Evolutionary conservation across 441 rosid genomes (phyloP).

Genomic region (Populus hybrid): DNA sequence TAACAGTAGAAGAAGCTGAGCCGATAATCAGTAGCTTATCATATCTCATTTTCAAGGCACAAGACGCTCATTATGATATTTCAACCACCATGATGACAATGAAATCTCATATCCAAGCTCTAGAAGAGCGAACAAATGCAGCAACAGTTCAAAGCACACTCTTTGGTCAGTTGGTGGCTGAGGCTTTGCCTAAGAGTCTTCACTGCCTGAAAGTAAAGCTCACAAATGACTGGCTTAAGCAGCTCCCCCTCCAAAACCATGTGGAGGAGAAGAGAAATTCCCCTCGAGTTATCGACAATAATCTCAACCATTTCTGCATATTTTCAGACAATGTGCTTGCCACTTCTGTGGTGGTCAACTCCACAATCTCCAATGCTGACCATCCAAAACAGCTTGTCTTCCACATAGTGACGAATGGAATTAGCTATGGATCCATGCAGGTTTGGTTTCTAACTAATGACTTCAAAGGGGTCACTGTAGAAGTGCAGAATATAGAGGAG

Average conservation of each 20-base stretch:
- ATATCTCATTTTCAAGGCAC: conserved; percentile 73
- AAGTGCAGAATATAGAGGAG: conserved; percentile 69
- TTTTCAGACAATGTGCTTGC: conserved; percentile 86
- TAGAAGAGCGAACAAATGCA: conserved; percentile 92
- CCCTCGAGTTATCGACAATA: conserved; percentile 79
- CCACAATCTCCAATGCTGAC: conserved; percentile 77
- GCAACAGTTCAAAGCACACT: conserved; percentile 73
- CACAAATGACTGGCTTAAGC: conserved; percentile 62
- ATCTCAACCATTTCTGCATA: conserved; percentile 90
- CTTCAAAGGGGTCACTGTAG: conserved; percentile 75
- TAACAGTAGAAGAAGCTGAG: conserved; percentile 66
- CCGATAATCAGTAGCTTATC: conserved; percentile 70
- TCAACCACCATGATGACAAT: conserved; percentile 84
- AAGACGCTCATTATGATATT: conserved; percentile 80
- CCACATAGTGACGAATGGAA: conserved; percentile 72
- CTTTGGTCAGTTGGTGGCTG: conserved; percentile 77
- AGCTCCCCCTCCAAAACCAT: conserved; percentile 46
- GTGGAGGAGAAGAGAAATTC: conserved; percentile 68
- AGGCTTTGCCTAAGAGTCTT: conserved; percentile 69
- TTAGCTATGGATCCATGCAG: conserved; percentile 86
- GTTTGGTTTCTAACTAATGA: conserved; percentile 79
- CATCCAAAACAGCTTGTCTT: conserved; percentile 89
- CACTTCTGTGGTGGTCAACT: conserved; percentile 78
- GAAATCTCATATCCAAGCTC: conserved; percentile 93
- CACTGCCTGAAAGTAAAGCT: conserved; percentile 78